These are phyloP conservation scores for Colletotrichum liriopes DNA, from an alignment of 2,329 filamentous ascomycete species.

Conservation along the genomic window DNA sequence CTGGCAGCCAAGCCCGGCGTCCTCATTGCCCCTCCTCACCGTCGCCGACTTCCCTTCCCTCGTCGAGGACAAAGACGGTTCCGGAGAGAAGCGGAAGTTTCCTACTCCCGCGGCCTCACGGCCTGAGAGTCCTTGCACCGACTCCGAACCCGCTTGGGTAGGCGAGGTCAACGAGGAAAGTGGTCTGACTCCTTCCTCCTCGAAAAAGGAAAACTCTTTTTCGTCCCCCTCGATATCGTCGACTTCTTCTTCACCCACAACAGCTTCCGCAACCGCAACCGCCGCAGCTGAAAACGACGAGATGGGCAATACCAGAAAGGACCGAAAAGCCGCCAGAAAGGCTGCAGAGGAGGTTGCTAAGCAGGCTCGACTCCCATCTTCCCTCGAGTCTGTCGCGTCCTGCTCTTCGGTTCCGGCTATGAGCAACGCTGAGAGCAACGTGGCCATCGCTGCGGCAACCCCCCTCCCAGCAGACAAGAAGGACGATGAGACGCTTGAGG, in stretches of 20 bases:
- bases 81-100: not conserved
- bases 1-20: not conserved
- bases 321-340: constrained; percentile 16
- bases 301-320: constrained; percentile 12
- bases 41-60: constrained; percentile 6
- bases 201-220: not conserved
- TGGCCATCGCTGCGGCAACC: not conserved
- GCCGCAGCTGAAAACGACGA: not conserved
- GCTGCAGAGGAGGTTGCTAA: constrained; percentile 9
- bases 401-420: not conserved
- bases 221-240: not conserved
- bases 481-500: not conserved
- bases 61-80: not conserved
- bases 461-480: not conserved
- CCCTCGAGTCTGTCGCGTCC: not conserved
- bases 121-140: not conserved
- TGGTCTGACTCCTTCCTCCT: not conserved
- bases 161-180: not conserved
- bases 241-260: not conserved
- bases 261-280: not conserved
- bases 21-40: not conserved
- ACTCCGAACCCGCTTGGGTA: not conserved
- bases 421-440: not conserved
- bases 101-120: not conserved
- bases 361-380: constrained; percentile 3